Conservation (phyloP, 345 rosid genomes). For the Salix suchowensis region DNA sequence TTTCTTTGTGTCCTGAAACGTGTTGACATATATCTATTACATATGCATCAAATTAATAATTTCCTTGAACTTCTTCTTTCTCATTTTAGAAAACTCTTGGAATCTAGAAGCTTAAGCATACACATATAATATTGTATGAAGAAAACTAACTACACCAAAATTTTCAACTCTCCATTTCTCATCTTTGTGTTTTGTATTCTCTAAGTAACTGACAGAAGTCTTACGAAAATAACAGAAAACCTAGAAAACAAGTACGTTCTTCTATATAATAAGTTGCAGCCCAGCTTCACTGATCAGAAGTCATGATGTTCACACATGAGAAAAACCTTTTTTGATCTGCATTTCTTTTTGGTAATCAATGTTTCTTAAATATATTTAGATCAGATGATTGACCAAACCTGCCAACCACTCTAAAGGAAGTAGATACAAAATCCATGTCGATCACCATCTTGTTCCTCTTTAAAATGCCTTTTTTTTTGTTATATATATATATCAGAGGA, state of each 20-base stretch:
- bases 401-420: slow-evolving; percentile 43
- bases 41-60: not conserved
- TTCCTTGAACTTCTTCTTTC: slow-evolving; percentile 4
- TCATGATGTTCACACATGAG: slow-evolving; percentile 31
- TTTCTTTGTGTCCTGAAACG: slow-evolving; percentile 7
- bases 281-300: not conserved
- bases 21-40: slow-evolving; percentile 13
- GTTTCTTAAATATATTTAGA: slow-evolving; percentile 6
- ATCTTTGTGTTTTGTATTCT: not conserved
- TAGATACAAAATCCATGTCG: slow-evolving; percentile 5
- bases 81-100: not conserved
- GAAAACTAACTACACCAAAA: not conserved
- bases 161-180: not conserved
- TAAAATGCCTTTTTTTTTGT: not conserved
- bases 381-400: slow-evolving; percentile 29
- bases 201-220: not conserved
- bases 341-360: not conserved
- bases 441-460: slow-evolving; percentile 3
- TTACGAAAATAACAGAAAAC: not conserved
- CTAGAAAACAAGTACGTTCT: not conserved
- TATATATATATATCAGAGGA: not conserved
- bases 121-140: not conserved
- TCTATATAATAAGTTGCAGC: not conserved
- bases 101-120: not conserved
- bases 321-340: not conserved